These are phyloP conservation scores for Xylaria intraflava DNA, from an alignment of 495 filamentous ascomycete genomes.

Conservation along the genomic window DNA sequence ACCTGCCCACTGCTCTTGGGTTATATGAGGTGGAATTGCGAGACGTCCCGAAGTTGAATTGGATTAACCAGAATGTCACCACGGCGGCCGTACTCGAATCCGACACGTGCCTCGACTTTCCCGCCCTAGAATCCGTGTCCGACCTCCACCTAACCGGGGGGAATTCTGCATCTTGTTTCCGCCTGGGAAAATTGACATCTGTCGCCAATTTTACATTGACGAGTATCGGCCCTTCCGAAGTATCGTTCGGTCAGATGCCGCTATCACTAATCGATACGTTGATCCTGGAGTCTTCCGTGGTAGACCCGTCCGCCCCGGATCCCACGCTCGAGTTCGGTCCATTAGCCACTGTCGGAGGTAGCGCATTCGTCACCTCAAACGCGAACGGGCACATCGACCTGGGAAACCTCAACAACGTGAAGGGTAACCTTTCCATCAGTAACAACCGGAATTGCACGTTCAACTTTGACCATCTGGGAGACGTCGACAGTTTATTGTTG, in stretches of 20 bases:
- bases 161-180: background rate
- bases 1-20: background rate
- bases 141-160: background rate
- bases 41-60: background rate
- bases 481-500: background rate
- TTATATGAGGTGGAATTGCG: background rate
- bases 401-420: background rate
- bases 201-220: background rate
- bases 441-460: conserved; percentile 2
- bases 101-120: background rate
- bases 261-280: background rate
- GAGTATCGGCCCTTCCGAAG: background rate
- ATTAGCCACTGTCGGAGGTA: background rate
- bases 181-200: background rate
- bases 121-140: background rate
- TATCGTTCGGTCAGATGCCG: background rate
- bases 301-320: background rate
- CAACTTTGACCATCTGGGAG: background rate
- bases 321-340: background rate
- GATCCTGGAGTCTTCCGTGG: background rate
- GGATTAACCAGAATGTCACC: background rate
- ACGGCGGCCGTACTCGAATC: background rate
- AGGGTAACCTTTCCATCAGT: background rate
- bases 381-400: background rate
- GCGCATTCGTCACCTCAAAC: background rate